Base-by-base conservation (phyloP, 2,329 filamentous ascomycete genomes). In the Colletotrichum endophyticum region DNA sequence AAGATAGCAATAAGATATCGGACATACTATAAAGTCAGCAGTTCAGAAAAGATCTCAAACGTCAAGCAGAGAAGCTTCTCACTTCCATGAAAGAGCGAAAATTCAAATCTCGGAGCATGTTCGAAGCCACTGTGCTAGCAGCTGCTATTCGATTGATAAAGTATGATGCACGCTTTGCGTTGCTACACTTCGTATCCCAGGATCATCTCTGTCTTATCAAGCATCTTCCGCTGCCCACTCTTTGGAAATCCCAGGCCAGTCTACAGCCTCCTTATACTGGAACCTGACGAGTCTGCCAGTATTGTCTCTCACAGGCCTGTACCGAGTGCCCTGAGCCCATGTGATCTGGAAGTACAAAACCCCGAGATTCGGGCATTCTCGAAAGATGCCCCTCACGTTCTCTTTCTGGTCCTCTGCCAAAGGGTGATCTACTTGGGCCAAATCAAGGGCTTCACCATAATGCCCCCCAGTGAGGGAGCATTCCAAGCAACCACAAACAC, bases 261-360 rank as follows among this genome's bases (percentile, higher is more conserved):
- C 19, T 49, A 49, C 44, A 49, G 0, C 0, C 8, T 49, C 44
- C 44, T 22, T 11, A 0, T 11, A 2, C 44, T 0, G 11, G 11
- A 49, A 22, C 13, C 19, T 0, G 5, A 49, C 39, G 11, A 49
- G 0, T 49, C 0, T 0, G 0, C 9, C 9, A 22, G 19, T 1
- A 12, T 34, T 1, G 0, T 34, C 30, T 13, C 19, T 62, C 19
- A 34, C 19, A 22, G 30, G 59, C 19, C 0, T 28, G n/a, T 32
- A 62, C 1, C 59, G 19, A 32, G n/a, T 30, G 19, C 1, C 12
- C 0, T n/a, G 28, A 4, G 9, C 7, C 19, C 28, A 62, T 11
- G 7, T 62, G 28, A 0, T 28, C 53, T 57, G 22, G 25, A 62
- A 62, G 59, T 32, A 19, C 59, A 34, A 8, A 0, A n/a, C 59